These are phyloP conservation scores for Viola odorata DNA, from an alignment of 345 rosid species.

Conservation along the genomic window DNA sequence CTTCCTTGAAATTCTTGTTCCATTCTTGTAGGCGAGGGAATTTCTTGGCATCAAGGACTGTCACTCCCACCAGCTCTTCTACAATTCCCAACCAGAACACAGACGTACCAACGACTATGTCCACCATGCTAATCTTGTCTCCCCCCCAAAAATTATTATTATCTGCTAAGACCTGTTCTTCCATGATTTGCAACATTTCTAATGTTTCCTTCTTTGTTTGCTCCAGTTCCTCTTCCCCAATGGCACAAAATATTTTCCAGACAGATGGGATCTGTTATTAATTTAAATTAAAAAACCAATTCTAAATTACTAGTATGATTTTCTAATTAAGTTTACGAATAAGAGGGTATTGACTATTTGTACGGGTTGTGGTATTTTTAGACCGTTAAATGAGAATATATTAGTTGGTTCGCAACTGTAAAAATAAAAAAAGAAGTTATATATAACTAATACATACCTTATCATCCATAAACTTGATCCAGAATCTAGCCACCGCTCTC, in stretches of 20 bases:
- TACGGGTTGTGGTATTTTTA: too few species aligned
- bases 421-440: too few species aligned
- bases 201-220: background rate
- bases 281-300: too few species aligned
- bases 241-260: background rate
- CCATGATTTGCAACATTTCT: background rate
- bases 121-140: background rate
- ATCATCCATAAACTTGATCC: slow-evolving; percentile 9
- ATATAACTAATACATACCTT: too few species aligned
- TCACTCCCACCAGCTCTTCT: background rate
- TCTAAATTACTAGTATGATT: too few species aligned
- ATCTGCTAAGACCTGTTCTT: background rate
- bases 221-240: background rate
- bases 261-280: background rate
- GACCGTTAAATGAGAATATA: too few species aligned
- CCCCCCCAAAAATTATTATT: background rate
- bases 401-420: too few species aligned
- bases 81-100: background rate
- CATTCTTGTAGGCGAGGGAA: slow-evolving; percentile 2
- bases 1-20: background rate
- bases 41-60: background rate
- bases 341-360: too few species aligned
- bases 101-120: background rate
- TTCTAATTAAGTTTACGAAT: background rate
- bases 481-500: slow-evolving; percentile 4